Percentiles rank a stretch among this genome's conserved stretches.
phyloP scores from a whole-genome alignment of 2,329 filamentous ascomycete species.

The Pestalotiopsis sp. region DNA sequence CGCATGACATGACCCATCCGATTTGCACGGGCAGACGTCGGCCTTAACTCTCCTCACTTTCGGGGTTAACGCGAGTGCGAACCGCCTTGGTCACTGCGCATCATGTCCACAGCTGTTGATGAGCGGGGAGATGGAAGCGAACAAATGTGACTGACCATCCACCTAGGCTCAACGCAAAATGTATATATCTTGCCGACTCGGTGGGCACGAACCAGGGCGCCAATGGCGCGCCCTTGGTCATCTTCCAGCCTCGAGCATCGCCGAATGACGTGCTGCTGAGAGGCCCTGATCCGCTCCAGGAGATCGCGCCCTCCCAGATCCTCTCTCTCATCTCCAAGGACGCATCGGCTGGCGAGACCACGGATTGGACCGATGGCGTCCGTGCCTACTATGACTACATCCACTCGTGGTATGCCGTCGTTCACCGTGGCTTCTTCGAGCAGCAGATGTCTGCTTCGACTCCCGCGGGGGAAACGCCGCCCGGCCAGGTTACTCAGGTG shows the following conservation, averaged over 20 bases:
- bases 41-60: not conserved
- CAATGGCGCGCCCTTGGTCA: constrained; percentile 27
- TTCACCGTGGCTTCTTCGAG: constrained; percentile 42
- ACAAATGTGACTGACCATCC: not conserved
- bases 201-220: constrained; percentile 23
- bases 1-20: not conserved
- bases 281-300: constrained; percentile 31
- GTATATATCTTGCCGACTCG: constrained; percentile 32
- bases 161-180: constrained; percentile 33
- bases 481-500: not conserved
- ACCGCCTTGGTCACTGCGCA: not conserved
- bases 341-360: constrained; percentile 24
- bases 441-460: constrained; percentile 29
- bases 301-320: constrained; percentile 39
- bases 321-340: constrained; percentile 39
- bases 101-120: not conserved
- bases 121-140: not conserved
- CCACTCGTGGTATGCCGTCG: constrained; percentile 43
- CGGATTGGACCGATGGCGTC: constrained; percentile 40
- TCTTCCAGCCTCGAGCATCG: constrained; percentile 31
- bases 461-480: constrained; percentile 10
- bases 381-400: constrained; percentile 42
- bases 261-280: constrained; percentile 29
- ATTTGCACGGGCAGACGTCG: not conserved
- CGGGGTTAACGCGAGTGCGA: constrained; percentile 16